Evolutionary conservation across 75 land plant genomes (phyloP), one percentile per base, ranked within the genome.

Genomic region (Sequoia sempervirens): DNA sequence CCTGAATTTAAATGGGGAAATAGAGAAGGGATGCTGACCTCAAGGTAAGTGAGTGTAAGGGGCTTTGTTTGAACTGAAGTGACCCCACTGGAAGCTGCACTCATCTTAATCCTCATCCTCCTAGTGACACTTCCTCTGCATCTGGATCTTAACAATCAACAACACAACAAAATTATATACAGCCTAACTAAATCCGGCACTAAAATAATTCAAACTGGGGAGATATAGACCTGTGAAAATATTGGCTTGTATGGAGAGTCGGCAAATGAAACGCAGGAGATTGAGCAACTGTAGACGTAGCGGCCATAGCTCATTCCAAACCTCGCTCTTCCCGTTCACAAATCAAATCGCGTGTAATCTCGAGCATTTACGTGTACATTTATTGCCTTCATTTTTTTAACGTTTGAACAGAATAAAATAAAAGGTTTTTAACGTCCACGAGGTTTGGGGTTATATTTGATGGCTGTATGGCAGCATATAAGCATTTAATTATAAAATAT

Each of bases 41-140:
- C 82, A 5, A 80, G 82, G 58, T 80, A 80, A 50, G 82, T 80
- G 34, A 80, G 58, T 13, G 50, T 34, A 6, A 80, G 82, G 28
- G 82, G 37, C 5, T 26, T 20, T 34, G 18, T 43, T 80, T 15
- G 13, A 30, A 46, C 15, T 52, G 36, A 43, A 11, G 11, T 50
- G 14, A 26, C 58, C 36, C 82, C 80, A 17, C 41, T 34, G 23
- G 32, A n/a, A 10, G 81, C 50, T 20, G 15, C 81, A 3, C 81
- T 6, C 47, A 79, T 56, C 61, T 56, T 45, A 10, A 36, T 20
- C 40, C 43, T 74, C 43, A 4, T 37, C 8, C 23, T 72, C 75
- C 37, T 13, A 32, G 13, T 1, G 30, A 28, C 38, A 32, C 36
- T 72, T 17, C n/a, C 47, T 38, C 34, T 46, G 46, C 10, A 23